Base-by-base conservation (phyloP, 2,329 filamentous ascomycete genomes). In the Xylaria sp. region DNA sequence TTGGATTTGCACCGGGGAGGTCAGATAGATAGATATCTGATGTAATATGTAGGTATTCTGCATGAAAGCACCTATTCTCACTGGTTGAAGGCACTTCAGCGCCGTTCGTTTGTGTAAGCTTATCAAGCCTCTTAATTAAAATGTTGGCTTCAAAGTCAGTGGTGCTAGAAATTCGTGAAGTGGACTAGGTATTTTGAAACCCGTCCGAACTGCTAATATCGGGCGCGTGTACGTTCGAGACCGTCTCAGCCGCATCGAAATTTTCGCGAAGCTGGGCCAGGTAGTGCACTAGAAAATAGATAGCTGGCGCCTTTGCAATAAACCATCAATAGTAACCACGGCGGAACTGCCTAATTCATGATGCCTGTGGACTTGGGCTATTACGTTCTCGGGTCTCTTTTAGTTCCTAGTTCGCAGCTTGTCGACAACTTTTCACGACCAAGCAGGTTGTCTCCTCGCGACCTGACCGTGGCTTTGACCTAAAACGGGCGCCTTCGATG, bases 211-310 rank as follows among this genome's bases (percentile, higher is more conserved):
- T 48, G 21, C 29, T 25, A 21, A 58, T 47, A 48, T n/a, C 35
- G 54, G 27, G 37, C 47, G 55, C 21, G 27, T 23, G 16, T 35
- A 55, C 42, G 61, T 58, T 60, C 44, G n/a, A 57, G 53, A 25
- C 63, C 47, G 48, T 66, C 32, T 63, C 67, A 69, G 63, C 63
- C 59, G 59, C 63, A 66, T 63, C 29, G 54, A 32, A 60, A 13
- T 25, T 60, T 50, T 29, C 32, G 16, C 32, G 21, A 21, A 53
- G 32, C 42, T 57, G 32, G 42, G 54, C 35, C 55, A 12, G 18
- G 35, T 55, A 12, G 18, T 29, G 9, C 51, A n/a, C 51, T 32
- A 21, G 40, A n/a, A 47, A 61, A 40, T 23, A 40, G 57, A 58
- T 53, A 61, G 51, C 57, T 23, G 35, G 16, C 59, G 58, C 63